These are phyloP conservation scores for Gracilaria gracilis DNA, from an alignment of 23 red algal species.

Conservation along the genomic window DNA sequence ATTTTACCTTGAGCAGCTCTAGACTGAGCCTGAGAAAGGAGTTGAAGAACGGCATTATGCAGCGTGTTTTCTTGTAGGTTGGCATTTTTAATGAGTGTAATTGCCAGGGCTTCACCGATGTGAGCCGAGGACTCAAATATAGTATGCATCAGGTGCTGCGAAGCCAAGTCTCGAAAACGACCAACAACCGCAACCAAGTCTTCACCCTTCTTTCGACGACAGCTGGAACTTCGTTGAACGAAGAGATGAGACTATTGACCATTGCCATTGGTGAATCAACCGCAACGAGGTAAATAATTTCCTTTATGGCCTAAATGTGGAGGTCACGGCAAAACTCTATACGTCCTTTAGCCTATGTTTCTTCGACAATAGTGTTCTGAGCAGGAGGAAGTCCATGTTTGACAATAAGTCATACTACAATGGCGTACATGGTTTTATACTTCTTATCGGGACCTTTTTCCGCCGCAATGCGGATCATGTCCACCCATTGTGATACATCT, in stretches of 20 bases:
- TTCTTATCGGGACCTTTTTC: too few relatives aligned
- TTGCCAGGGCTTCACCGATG: not conserved
- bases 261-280: not conserved
- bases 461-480: too few relatives aligned
- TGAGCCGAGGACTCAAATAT: not conserved
- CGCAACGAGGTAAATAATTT: not conserved
- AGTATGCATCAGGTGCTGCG: not conserved
- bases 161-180: not conserved
- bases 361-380: conserved; percentile 23
- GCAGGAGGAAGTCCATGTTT: conserved; percentile 2
- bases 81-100: not conserved
- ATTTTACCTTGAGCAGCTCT: not conserved
- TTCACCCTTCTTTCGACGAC: not conserved
- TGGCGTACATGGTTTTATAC: too few relatives aligned
- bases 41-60: conserved; percentile 5
- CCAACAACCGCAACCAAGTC: not conserved
- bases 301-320: not conserved
- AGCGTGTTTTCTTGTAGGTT: not conserved
- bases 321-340: not conserved
- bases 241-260: not conserved
- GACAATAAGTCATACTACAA: too few relatives aligned
- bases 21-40: conserved; percentile 1
- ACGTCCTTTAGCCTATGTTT: conserved; percentile 9
- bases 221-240: not conserved
- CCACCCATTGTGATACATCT: too few relatives aligned